These are phyloP conservation scores for Lentinula edodes DNA, from an alignment of 768 basidiomycete species.

Conservation along the genomic window DNA sequence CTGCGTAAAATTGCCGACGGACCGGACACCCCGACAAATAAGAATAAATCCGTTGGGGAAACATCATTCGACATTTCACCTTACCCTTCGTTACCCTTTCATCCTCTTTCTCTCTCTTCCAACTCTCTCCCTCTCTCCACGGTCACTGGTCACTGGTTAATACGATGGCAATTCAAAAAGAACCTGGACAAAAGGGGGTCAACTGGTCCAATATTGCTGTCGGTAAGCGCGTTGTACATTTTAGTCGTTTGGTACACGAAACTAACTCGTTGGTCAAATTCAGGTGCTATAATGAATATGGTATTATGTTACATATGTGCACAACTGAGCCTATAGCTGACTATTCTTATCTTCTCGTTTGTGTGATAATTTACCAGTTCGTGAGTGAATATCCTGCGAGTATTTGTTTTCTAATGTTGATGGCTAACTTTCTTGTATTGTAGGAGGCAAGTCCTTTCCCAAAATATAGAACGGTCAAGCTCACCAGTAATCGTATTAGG, in stretches of 20 bases:
- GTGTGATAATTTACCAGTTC: constrained; percentile 31
- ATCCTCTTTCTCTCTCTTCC: constrained; percentile 12
- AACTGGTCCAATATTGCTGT: constrained; percentile 96
- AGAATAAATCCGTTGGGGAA: neutral
- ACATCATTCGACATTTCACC: constrained; percentile 9
- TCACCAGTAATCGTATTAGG: constrained; percentile 40
- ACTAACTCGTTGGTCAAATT: constrained; percentile 13
- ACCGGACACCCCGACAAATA: neutral
- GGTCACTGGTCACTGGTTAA: constrained; percentile 9
- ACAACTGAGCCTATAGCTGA: neutral
- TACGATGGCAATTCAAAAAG: constrained; percentile 73
- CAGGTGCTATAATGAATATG: constrained; percentile 99
- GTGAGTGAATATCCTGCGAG: constrained; percentile 31
- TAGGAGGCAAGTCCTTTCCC: constrained; percentile 62
- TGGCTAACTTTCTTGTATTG: constrained; percentile 12
- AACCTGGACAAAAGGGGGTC: constrained; percentile 88
- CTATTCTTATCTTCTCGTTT: neutral
- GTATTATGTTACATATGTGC: constrained; percentile 36
- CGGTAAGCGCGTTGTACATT: constrained; percentile 45
- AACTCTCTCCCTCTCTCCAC: constrained; percentile 10
- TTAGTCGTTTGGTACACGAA: constrained; percentile 10
- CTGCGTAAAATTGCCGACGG: neutral
- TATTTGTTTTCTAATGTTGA: neutral
- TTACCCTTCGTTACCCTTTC: constrained; percentile 15
- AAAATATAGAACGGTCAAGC: neutral